phyloP scores from a whole-genome alignment of 2,329 filamentous ascomycete species.

The Fusarium sororula region DNA sequence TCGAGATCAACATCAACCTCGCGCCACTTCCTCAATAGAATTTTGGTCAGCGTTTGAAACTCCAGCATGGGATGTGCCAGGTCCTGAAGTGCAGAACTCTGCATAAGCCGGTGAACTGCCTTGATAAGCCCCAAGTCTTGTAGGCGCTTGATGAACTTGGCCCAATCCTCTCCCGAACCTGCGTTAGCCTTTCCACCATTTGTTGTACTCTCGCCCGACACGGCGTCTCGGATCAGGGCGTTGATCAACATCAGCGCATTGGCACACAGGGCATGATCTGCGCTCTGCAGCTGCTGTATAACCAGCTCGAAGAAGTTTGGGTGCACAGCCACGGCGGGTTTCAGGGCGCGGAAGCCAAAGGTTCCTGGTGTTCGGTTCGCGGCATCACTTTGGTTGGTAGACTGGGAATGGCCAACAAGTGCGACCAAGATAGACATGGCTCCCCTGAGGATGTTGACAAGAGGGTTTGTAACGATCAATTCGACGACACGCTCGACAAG shows the following conservation, averaged over 20 bases:
- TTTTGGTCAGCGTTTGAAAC: slow-evolving; percentile 91
- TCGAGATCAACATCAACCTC: slow-evolving; percentile 87
- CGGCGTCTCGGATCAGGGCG: slow-evolving; percentile 89
- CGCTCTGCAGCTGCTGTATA: slow-evolving; percentile 89
- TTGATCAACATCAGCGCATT: slow-evolving; percentile 97
- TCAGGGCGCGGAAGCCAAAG: slow-evolving; percentile 90
- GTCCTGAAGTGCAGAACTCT: slow-evolving; percentile 90
- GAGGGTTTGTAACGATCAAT: slow-evolving; percentile 90
- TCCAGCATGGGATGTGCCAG: slow-evolving; percentile 89
- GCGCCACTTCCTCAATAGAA: slow-evolving; percentile 87
- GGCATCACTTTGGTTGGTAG: slow-evolving; percentile 51
- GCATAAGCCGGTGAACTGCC: slow-evolving; percentile 92
- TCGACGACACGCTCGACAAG: slow-evolving; percentile 83
- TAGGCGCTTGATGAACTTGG: slow-evolving; percentile 90
- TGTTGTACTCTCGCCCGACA: slow-evolving; percentile 74
- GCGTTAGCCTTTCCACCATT: slow-evolving; percentile 42
- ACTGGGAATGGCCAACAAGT: slow-evolving; percentile 86
- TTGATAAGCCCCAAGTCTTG: slow-evolving; percentile 94
- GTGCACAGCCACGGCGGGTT: slow-evolving; percentile 89
- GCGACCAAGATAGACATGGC: slow-evolving; percentile 97
- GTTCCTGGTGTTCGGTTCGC: slow-evolving; percentile 60
- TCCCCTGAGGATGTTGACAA: slow-evolving; percentile 96
- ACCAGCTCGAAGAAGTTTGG: slow-evolving; percentile 95
- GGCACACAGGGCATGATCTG: slow-evolving; percentile 93
- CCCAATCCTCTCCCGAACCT: slow-evolving; percentile 77